These are phyloP conservation scores for Clathrospora elynae DNA, from an alignment of 2,329 filamentous ascomycete species.

Conservation along the genomic window DNA sequence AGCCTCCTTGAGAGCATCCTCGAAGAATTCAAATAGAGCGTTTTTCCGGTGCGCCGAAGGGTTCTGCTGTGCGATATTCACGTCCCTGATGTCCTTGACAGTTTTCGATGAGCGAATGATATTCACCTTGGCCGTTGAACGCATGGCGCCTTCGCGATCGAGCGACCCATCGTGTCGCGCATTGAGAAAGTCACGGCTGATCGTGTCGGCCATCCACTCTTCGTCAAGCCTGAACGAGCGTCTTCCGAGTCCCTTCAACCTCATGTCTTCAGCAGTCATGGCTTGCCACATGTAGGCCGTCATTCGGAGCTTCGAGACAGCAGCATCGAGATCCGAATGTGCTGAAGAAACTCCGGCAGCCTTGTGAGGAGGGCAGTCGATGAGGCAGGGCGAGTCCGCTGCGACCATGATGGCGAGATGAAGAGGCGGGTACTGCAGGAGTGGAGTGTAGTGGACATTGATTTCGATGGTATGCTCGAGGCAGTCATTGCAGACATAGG, in stretches of 20 bases:
- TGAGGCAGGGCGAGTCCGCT: constrained; percentile 39
- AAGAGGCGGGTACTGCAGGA: constrained; percentile 41
- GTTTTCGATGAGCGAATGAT: constrained; percentile 34
- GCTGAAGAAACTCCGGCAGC: constrained; percentile 29
- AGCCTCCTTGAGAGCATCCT: constrained; percentile 29
- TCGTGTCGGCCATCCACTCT: constrained; percentile 34
- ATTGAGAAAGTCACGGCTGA: constrained; percentile 30
- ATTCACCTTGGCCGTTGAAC: constrained; percentile 36
- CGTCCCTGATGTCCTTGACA: constrained; percentile 28
- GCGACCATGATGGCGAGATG: constrained; percentile 43
- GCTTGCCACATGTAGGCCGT: constrained; percentile 47
- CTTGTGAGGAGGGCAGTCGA: constrained; percentile 40
- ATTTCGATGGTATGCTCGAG: constrained; percentile 15
- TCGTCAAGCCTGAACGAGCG: constrained; percentile 42
- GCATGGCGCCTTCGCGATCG: constrained; percentile 25
- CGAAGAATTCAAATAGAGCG: constrained; percentile 29
- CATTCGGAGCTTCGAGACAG: constrained; percentile 42
- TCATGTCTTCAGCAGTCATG: constrained; percentile 42
- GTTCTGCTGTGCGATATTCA: constrained; percentile 30
- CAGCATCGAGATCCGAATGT: constrained; percentile 37
- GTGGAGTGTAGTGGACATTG: constrained; percentile 34
- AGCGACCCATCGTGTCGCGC: constrained; percentile 14
- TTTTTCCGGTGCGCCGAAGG: constrained; percentile 13
- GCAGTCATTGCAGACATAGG: constrained; percentile 27
- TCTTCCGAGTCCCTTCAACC: constrained; percentile 30